These are phyloP conservation scores for Favolaschia claudopus DNA, from an alignment of 768 basidiomycete species.

Conservation along the genomic window DNA sequence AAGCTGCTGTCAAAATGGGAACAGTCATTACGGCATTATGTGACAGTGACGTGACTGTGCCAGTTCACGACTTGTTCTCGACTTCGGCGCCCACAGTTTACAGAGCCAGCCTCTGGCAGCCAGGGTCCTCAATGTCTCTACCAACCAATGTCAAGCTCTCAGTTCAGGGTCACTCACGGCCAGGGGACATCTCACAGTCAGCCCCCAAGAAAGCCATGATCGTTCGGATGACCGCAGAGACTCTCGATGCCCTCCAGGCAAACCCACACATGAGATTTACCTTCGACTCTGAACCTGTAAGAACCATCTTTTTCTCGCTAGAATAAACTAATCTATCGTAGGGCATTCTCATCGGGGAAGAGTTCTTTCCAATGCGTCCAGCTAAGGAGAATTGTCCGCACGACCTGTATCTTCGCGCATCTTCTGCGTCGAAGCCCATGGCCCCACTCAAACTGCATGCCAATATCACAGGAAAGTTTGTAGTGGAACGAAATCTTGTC, in stretches of 20 bases:
- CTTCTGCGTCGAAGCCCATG: conserved; percentile 63
- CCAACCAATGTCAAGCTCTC: conserved; percentile 61
- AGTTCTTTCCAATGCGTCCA: conserved; percentile 67
- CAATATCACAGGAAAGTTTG: conserved; percentile 76
- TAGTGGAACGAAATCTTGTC: conserved; percentile 67
- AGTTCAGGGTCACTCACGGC: conserved; percentile 63
- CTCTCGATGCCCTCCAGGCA: conserved; percentile 70
- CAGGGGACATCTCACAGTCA: conserved; percentile 62
- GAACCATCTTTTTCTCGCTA: conserved; percentile 33
- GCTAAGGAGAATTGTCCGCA: conserved; percentile 63
- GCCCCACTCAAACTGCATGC: conserved; percentile 78
- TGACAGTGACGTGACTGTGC: background rate
- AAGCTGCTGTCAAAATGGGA: too few relatives aligned
- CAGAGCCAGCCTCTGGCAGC: background rate
- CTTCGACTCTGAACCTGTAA: conserved; percentile 70
- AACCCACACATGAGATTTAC: conserved; percentile 62
- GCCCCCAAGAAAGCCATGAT: conserved; percentile 79
- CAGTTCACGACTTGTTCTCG: too few relatives aligned
- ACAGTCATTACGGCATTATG: too few relatives aligned
- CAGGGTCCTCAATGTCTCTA: conserved; percentile 64
- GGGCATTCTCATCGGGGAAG: conserved; percentile 73
- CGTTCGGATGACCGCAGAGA: conserved; percentile 76
- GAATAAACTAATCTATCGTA: conserved; percentile 31
- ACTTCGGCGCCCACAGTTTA: background rate
- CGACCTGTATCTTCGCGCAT: conserved; percentile 76